Base-by-base conservation (phyloP, 2,329 filamentous ascomycete species). In the Monilinia polystroma region DNA sequence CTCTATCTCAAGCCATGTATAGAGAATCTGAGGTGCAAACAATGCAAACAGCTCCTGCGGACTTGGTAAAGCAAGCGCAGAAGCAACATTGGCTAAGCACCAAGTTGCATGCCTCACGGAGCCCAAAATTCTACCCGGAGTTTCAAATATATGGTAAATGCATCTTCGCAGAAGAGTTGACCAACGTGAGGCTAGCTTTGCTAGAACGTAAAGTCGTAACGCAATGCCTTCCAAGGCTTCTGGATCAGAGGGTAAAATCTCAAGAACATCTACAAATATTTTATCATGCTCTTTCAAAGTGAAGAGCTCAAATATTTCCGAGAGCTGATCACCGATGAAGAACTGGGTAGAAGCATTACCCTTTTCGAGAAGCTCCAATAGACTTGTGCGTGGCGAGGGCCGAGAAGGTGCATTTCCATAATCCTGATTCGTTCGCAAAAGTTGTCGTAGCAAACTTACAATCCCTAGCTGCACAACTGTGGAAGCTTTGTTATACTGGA, bases 141-240 rank as follows among this genome's bases (percentile, higher is more conserved):
- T 92, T 76, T 98, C 95, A 72, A 98, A 97, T 29, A 98, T 93
- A 76, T 95, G 90, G 76, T 97, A 99, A 23, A 96, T 90, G 71
- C 92, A 93, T 70, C 90, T 87, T 63, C 93, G 89, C 54, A 97
- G 83, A 26, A 98, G 82, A 0, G 93, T 96, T 68, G 92, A 88
- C 91, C 94, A 98, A 62, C 82, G 80, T 41, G 92, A 91, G 32
- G 91, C 95, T 67, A 99, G 80, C 66, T 87, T 87, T 1, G 90
- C 86, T 14, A 98, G 80, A 11, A 92, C 86, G 69, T 91, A 85
- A 3, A 98, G 80, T 7, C 95, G 88, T 70, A 96, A 85, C 0
- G 92, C 91, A 71, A 98, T 94, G 0, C 93, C 94, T 77, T 97
- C 93, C 16, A 83, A 79, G 77, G 88, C 89, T 43, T 87, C 85